Conservation (phyloP, 2,329 filamentous ascomycete species). For the Fusarium anthophilum region DNA sequence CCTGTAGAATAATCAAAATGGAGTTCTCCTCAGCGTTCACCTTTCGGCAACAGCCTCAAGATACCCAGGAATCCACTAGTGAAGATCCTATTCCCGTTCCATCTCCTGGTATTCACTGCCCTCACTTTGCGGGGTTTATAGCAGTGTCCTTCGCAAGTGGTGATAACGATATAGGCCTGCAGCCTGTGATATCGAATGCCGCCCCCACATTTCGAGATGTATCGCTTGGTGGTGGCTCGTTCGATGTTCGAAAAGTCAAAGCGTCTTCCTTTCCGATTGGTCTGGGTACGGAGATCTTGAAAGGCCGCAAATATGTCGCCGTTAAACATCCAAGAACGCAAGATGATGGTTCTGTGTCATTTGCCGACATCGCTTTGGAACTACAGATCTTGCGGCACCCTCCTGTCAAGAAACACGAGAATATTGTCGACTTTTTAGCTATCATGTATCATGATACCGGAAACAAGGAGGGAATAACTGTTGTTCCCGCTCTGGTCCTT, state of each 20-base stretch:
- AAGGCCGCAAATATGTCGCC: background rate
- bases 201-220: background rate
- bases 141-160: background rate
- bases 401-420: background rate
- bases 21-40: background rate
- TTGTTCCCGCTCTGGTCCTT: background rate
- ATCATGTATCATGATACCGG: conserved; percentile 1
- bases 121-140: conserved; percentile 8
- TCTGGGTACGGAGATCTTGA: background rate
- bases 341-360: background rate
- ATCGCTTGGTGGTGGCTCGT: background rate
- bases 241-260: conserved; percentile 4
- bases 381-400: background rate
- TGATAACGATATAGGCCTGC: background rate
- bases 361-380: background rate
- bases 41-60: background rate
- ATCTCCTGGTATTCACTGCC: background rate
- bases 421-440: background rate
- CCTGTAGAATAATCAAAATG: background rate
- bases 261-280: background rate
- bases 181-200: background rate
- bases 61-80: background rate
- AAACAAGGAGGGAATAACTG: background rate
- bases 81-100: background rate
- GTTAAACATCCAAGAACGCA: background rate